These are phyloP conservation scores for Actinidia arguta DNA, from an alignment of 179 eudicot genomes.

Conservation along the genomic window DNA sequence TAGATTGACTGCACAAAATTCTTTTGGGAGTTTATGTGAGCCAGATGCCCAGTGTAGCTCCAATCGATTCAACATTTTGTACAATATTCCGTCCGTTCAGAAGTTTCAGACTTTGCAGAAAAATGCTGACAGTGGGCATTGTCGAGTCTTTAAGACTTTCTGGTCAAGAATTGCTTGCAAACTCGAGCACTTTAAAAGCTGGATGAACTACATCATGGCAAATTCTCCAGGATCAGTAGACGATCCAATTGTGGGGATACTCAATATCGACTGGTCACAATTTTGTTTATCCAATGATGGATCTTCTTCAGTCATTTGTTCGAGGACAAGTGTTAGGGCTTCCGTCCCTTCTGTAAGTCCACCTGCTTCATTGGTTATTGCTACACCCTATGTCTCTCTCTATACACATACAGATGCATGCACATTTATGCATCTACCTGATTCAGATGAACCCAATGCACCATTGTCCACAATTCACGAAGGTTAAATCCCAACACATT, in stretches of 20 bases:
- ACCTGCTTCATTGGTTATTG: too few species aligned
- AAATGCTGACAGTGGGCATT: slow-evolving; percentile 32
- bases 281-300: slow-evolving; percentile 36
- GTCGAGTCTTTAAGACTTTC: slow-evolving; percentile 32
- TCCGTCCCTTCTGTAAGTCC: not conserved
- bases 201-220: slow-evolving; percentile 66
- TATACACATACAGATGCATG: not conserved
- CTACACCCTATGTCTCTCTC: too few species aligned
- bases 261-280: slow-evolving; percentile 45
- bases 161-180: slow-evolving; percentile 47
- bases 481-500: not conserved
- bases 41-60: slow-evolving; percentile 35
- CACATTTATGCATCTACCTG: not conserved
- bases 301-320: slow-evolving; percentile 38
- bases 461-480: not conserved
- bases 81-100: slow-evolving; percentile 31
- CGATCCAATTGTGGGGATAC: slow-evolving; percentile 49
- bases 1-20: slow-evolving; percentile 34
- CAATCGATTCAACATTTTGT: slow-evolving; percentile 26
- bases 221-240: slow-evolving; percentile 67
- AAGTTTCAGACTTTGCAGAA: too few species aligned
- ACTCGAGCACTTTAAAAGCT: slow-evolving; percentile 77
- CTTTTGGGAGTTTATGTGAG: slow-evolving; percentile 34
- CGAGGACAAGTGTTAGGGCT: slow-evolving; percentile 39
- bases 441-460: not conserved